A percentile compares a stretch with the other conserved stretches of the same genome.
Evolutionary conservation across 768 basidiomycete genomes (phyloP).

Genomic region (Suillus decipiens): DNA sequence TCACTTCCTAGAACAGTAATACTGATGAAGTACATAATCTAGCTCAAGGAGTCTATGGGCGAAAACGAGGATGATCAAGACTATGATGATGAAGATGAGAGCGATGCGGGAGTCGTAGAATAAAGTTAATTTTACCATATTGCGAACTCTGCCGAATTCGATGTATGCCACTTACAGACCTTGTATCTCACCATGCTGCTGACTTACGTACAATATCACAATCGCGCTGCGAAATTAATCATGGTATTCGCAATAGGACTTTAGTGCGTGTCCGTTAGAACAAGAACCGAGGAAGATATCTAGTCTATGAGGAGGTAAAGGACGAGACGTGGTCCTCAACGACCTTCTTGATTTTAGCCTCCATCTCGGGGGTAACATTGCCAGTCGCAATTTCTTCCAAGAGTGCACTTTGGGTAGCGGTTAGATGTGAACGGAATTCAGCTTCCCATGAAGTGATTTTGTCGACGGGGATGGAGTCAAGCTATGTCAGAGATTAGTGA

Average conservation of each 20-base stretch:
- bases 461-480: conserved; percentile 94
- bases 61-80: conserved; percentile 63
- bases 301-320: conserved; percentile 52
- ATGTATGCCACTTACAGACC: conserved; percentile 7
- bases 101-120: conserved; percentile 12
- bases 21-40: background rate
- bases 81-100: conserved; percentile 30
- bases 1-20: background rate
- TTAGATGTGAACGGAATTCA: conserved; percentile 88
- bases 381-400: conserved; percentile 86
- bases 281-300: conserved; percentile 1
- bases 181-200: background rate
- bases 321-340: conserved; percentile 87
- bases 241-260: conserved; percentile 28
- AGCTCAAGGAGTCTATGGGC: conserved; percentile 87
- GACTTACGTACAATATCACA: conserved; percentile 8
- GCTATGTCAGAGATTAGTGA: conserved; percentile 39
- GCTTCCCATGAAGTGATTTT: conserved; percentile 92
- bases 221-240: conserved; percentile 28
- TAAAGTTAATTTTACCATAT: background rate
- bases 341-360: conserved; percentile 93
- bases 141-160: background rate
- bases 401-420: conserved; percentile 69
- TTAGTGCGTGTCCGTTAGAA: conserved; percentile 2
- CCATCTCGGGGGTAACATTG: conserved; percentile 84